These are phyloP conservation scores for Phaeotremella skinneri DNA, from an alignment of 768 basidiomycete species.

Conservation along the genomic window DNA sequence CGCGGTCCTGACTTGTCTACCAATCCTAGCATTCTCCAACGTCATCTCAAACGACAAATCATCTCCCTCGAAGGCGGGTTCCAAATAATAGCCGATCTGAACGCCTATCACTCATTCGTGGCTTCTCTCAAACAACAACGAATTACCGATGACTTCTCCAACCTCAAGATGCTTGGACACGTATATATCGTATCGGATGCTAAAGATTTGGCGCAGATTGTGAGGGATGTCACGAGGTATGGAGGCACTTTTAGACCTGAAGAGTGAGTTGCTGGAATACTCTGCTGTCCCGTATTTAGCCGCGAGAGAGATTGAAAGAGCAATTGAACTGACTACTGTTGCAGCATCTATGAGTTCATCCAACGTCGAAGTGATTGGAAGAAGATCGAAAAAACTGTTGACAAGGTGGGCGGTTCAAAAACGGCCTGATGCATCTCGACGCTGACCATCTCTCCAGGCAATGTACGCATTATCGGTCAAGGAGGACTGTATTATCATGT, in stretches of 20 bases:
- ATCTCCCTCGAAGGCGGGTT: slow-evolving; percentile 92
- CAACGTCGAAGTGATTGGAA: slow-evolving; percentile 95
- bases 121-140: slow-evolving; percentile 76
- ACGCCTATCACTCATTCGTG: slow-evolving; percentile 87
- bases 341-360: slow-evolving; percentile 95
- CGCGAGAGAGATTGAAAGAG: neutral
- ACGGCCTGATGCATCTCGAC: neutral
- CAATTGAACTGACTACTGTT: slow-evolving; percentile 3
- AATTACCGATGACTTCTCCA: slow-evolving; percentile 85
- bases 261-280: slow-evolving; percentile 56
- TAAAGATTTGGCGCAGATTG: slow-evolving; percentile 92
- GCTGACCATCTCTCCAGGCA: slow-evolving; percentile 33
- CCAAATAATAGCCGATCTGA: slow-evolving; percentile 92
- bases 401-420: slow-evolving; percentile 47
- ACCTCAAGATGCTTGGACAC: slow-evolving; percentile 95
- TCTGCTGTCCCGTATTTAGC: neutral
- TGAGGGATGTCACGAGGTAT: slow-evolving; percentile 89
- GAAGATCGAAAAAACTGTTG: slow-evolving; percentile 91
- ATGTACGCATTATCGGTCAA: slow-evolving; percentile 59
- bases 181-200: slow-evolving; percentile 95
- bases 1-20: neutral
- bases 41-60: slow-evolving; percentile 95
- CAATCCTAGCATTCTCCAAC: slow-evolving; percentile 90
- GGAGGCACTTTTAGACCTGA: slow-evolving; percentile 93
- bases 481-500: slow-evolving; percentile 73